Evolutionary conservation across 1,284 basidiomycete species (phyloP).

Genomic region (Porodaedalea pini): DNA sequence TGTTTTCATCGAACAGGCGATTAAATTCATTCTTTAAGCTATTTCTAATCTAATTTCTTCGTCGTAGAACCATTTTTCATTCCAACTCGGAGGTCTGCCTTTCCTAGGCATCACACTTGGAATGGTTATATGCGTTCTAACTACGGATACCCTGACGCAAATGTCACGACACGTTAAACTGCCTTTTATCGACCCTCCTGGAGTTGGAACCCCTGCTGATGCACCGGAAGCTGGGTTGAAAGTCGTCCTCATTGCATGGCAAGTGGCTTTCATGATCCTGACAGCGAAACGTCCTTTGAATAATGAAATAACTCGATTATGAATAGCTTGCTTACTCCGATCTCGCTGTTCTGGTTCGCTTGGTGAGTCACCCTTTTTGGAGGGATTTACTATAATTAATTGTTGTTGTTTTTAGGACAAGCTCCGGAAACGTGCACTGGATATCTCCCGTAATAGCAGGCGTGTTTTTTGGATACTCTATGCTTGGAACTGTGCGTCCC

Average conservation of each 20-base stretch:
- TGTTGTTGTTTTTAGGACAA: conserved; percentile 25
- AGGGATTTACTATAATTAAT: not conserved
- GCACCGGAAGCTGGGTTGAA: conserved; percentile 23
- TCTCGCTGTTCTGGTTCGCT: conserved; percentile 32
- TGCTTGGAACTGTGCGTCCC: conserved; percentile 22
- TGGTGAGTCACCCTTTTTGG: conserved; percentile 23
- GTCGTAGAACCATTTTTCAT: conserved; percentile 25
- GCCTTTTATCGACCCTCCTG: conserved; percentile 23
- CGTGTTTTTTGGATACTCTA: conserved; percentile 28
- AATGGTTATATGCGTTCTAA: conserved; percentile 22
- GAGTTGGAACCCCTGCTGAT: conserved; percentile 9
- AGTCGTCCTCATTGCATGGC: conserved; percentile 23
- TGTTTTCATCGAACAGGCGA: conserved; percentile 27
- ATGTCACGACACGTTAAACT: conserved; percentile 21
- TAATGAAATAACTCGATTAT: not conserved
- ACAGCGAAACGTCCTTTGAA: not conserved
- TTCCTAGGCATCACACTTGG: conserved; percentile 25
- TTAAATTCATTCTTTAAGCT: not conserved
- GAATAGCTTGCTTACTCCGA: conserved; percentile 22
- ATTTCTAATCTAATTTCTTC: not conserved
- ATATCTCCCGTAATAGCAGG: conserved; percentile 29
- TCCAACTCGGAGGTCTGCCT: conserved; percentile 25
- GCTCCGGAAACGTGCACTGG: conserved; percentile 28
- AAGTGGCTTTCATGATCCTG: not conserved
- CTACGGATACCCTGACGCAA: conserved; percentile 8